Percentiles rank a stretch among this genome's conserved stretches.
Evolutionary conservation across 23 red algal species (phyloP).

Genomic region (Gracilariopsis chorda): DNA sequence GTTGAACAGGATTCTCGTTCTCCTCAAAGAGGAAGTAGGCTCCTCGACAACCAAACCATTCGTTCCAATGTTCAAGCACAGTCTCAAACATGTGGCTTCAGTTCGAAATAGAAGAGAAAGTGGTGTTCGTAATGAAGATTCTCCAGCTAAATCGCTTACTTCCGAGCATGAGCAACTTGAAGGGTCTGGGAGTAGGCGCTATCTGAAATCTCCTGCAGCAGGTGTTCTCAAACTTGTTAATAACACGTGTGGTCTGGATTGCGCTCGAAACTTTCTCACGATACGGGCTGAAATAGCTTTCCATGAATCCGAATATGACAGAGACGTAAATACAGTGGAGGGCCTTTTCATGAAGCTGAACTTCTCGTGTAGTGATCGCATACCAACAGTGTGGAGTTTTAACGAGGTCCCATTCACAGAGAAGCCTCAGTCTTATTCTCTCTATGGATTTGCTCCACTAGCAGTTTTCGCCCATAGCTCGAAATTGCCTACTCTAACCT

Average conservation of each 20-base stretch:
- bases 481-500: neutral
- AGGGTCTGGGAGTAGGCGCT: no score
- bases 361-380: neutral
- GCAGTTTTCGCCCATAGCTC: neutral
- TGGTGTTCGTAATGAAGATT: neutral
- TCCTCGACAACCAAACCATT: neutral
- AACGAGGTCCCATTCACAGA: neutral
- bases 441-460: neutral
- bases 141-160: neutral
- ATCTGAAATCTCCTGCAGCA: neutral
- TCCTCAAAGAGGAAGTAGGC: neutral
- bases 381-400: neutral
- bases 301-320: neutral
- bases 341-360: neutral
- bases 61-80: neutral
- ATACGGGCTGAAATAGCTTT: neutral
- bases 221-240: neutral
- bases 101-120: neutral
- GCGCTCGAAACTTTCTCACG: neutral
- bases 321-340: neutral
- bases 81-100: neutral
- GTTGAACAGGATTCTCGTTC: neutral
- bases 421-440: neutral
- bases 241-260: neutral
- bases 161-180: neutral